Percentiles rank a stretch among this genome's conserved stretches.
Conservation (phyloP, 805 yeast genomes). For the Sugiyamaella lignohabitans region DNA sequence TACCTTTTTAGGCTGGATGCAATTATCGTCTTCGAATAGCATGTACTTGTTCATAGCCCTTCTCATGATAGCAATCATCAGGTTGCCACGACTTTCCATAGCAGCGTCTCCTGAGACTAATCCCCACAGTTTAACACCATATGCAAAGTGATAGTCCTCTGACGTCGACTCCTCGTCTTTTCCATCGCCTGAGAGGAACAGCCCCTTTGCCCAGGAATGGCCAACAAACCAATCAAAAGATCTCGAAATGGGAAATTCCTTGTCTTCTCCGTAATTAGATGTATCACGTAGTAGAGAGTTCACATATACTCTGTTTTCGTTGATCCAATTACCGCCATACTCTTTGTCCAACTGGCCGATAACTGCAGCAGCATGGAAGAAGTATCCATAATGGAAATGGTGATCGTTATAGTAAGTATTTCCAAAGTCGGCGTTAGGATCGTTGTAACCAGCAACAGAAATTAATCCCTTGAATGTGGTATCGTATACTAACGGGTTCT, state of each 20-base stretch:
- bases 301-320: conserved; percentile 47
- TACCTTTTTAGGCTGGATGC: conserved; percentile 47
- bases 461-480: conserved; percentile 45
- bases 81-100: conserved; percentile 51
- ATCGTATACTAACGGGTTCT: conserved; percentile 70
- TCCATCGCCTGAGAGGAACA: conserved; percentile 59
- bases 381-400: conserved; percentile 81
- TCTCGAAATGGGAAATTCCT: conserved; percentile 61
- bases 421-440: conserved; percentile 60
- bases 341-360: conserved; percentile 54
- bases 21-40: conserved; percentile 43
- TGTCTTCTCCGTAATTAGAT: conserved; percentile 44
- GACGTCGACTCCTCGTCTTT: conserved; percentile 66
- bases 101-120: conserved; percentile 45
- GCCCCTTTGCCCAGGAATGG: conserved; percentile 74
- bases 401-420: conserved; percentile 74
- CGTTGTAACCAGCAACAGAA: conserved; percentile 27
- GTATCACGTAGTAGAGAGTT: conserved; percentile 58
- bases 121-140: conserved; percentile 70
- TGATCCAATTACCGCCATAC: conserved; percentile 47
- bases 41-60: conserved; percentile 53
- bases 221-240: conserved; percentile 69
- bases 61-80: conserved; percentile 53
- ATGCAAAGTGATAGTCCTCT: conserved; percentile 68
- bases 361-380: conserved; percentile 73